Conservation (phyloP, 2,329 filamentous ascomycete species). For the Akanthomyces lecanii region DNA sequence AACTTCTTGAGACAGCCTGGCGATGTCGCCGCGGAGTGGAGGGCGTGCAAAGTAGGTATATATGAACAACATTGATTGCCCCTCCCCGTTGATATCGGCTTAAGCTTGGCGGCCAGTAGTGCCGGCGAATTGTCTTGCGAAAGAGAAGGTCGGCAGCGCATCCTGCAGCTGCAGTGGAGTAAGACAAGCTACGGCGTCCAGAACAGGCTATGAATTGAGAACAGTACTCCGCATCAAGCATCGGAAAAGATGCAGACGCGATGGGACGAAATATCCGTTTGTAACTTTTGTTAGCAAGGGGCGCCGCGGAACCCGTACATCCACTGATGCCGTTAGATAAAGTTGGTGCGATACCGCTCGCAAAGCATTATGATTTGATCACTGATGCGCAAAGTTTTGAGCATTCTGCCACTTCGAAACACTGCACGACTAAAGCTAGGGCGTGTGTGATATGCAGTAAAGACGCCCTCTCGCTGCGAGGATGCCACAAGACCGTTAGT, state of each 20-base stretch:
- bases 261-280: neutral
- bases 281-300: neutral
- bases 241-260: neutral
- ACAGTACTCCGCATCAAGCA: neutral
- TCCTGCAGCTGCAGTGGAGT: slow-evolving; percentile 6
- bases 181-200: neutral
- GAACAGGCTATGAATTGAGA: slow-evolving; percentile 7
- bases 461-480: neutral
- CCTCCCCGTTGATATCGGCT: neutral
- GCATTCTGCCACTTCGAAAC: neutral
- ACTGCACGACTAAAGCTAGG: neutral
- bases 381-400: neutral
- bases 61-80: neutral
- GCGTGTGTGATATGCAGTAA: neutral
- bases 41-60: neutral
- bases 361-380: neutral
- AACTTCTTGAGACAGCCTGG: neutral
- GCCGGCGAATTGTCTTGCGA: neutral
- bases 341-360: neutral
- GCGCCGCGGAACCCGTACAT: neutral
- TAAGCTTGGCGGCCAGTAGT: neutral
- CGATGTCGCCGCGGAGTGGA: neutral
- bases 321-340: neutral
- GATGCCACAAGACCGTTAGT: neutral
- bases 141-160: neutral